Percentiles rank a stretch among this genome's conserved stretches.
phyloP scores from a whole-genome alignment of 768 basidiomycete species.

The Lentinula aciculospora region DNA sequence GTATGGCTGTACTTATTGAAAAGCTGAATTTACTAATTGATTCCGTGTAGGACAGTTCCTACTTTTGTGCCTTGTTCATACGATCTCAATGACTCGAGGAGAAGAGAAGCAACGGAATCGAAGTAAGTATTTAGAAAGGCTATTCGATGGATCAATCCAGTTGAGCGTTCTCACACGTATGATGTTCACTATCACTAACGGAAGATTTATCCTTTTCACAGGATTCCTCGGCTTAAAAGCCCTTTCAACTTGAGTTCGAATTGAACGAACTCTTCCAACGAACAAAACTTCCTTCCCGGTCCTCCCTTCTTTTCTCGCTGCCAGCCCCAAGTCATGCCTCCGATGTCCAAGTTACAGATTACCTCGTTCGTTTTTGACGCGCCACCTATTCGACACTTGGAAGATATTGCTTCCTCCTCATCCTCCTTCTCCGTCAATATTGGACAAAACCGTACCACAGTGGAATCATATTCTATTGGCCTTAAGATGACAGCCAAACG shows the following conservation, averaged over 20 bases:
- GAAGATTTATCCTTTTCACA: neutral
- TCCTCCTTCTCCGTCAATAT: neutral
- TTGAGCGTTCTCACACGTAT: neutral
- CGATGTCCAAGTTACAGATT: neutral
- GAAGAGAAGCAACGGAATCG: neutral
- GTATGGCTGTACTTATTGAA: too few relatives aligned
- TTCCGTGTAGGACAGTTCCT: too few relatives aligned
- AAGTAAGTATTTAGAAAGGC: neutral
- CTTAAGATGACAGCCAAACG: constrained; percentile 42
- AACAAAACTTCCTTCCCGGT: neutral
- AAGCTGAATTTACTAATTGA: too few relatives aligned
- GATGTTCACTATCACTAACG: neutral
- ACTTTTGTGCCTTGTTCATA: neutral
- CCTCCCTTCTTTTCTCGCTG: neutral
- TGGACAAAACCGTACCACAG: neutral
- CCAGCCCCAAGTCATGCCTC: neutral
- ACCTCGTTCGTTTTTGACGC: constrained; percentile 1
- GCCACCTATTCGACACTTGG: neutral
- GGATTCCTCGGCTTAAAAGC: neutral
- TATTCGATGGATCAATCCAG: neutral
- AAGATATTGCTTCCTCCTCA: neutral
- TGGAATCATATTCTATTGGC: neutral
- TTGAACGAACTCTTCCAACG: neutral
- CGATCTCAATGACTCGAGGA: neutral
- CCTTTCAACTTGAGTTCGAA: neutral